Conservation (phyloP, 73 alveolate species). For the Paramecium octaurelia region DNA sequence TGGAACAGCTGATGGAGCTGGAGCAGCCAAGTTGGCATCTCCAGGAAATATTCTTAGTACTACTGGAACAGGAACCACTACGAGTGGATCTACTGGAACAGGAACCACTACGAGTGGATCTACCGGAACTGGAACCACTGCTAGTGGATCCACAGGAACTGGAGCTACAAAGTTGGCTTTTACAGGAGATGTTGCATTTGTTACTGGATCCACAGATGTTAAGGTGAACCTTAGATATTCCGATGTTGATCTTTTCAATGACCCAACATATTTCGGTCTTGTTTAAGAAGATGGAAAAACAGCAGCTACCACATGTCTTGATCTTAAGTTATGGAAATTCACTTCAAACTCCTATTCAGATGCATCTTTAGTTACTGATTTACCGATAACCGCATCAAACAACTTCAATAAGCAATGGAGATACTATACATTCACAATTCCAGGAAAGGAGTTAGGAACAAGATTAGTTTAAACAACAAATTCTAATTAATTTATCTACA, state of each 20-base stretch:
- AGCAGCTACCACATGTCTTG: not conserved
- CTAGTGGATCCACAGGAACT: too few relatives aligned
- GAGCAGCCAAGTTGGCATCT: not conserved
- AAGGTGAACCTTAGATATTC: not conserved
- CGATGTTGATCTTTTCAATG: not conserved
- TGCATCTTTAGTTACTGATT: not conserved
- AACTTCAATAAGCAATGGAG: not conserved
- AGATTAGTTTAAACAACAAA: not conserved
- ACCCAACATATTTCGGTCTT: not conserved
- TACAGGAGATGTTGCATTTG: not conserved
- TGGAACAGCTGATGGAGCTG: not conserved
- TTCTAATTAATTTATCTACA: not conserved
- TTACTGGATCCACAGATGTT: not conserved
- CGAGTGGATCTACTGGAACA: too few relatives aligned
- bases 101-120: too few relatives aligned
- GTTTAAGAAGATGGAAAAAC: not conserved
- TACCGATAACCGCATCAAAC: not conserved
- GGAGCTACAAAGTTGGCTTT: not conserved
- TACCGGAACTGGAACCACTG: too few relatives aligned
- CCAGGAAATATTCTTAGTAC: not conserved
- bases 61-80: too few relatives aligned
- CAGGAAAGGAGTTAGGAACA: not conserved
- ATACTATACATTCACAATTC: not conserved
- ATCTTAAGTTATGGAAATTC: not conserved
- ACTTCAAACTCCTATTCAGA: not conserved